Conservation (phyloP, 2,329 filamentous ascomycete species). For the Apiospora saccharicola region DNA sequence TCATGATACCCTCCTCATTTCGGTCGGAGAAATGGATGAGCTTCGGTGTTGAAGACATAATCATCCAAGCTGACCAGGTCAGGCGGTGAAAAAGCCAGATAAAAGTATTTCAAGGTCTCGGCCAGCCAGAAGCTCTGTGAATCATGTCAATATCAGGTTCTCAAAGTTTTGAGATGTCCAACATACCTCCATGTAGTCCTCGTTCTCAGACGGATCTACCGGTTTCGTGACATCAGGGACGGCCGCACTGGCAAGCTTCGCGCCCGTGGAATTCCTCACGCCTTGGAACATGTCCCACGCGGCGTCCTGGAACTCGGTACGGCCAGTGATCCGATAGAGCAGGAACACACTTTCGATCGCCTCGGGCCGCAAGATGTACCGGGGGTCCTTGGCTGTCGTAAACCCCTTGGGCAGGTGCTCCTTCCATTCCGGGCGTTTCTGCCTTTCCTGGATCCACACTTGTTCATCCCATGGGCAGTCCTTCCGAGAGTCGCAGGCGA, state of each 20-base stretch:
- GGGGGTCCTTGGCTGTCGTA: constrained; percentile 55
- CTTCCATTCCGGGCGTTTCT: constrained; percentile 37
- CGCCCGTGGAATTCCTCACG: constrained; percentile 38
- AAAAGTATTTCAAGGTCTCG: constrained; percentile 64
- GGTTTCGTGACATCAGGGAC: constrained; percentile 49
- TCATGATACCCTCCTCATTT: not conserved
- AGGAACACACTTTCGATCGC: constrained; percentile 45
- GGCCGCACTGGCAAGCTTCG: constrained; percentile 37
- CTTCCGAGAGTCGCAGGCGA: constrained; percentile 49
- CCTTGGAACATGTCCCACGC: constrained; percentile 44
- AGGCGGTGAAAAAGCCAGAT: constrained; percentile 58
- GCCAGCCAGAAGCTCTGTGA: constrained; percentile 69
- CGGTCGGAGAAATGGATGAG: constrained; percentile 43
- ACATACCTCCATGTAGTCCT: constrained; percentile 52
- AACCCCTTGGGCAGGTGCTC: constrained; percentile 57
- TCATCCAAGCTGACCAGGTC: constrained; percentile 65
- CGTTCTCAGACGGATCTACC: constrained; percentile 50
- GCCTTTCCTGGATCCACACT: constrained; percentile 33
- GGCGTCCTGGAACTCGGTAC: constrained; percentile 37
- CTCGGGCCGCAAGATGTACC: constrained; percentile 44
- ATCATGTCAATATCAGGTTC: not conserved
- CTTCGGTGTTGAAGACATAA: constrained; percentile 58
- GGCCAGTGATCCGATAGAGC: constrained; percentile 42
- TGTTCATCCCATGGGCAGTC: constrained; percentile 42
- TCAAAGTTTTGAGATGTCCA: not conserved